A percentile compares a stretch with the other conserved stretches of the same genome.
These are phyloP conservation scores for Tylopilus rubrobrunneus DNA, from an alignment of 768 basidiomycete species.

Conservation along the genomic window DNA sequence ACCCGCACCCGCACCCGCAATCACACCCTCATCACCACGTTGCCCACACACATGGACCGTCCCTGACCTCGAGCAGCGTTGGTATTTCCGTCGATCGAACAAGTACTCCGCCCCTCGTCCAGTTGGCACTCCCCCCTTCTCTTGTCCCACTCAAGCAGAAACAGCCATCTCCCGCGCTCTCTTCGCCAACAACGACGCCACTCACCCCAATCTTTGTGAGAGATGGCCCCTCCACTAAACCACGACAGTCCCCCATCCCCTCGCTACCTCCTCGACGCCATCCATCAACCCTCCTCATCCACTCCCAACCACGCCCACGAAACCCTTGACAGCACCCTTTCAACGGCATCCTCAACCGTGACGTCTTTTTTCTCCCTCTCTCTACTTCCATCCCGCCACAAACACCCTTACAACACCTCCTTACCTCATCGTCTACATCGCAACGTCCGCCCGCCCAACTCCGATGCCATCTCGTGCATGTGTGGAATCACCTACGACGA, in stretches of 20 bases:
- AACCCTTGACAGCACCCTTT: constrained; percentile 12
- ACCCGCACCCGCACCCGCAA: constrained; percentile 25
- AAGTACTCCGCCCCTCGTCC: constrained; percentile 18
- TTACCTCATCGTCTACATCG: constrained; percentile 21
- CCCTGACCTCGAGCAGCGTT: constrained; percentile 22
- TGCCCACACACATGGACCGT: constrained; percentile 23
- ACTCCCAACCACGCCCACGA: constrained; percentile 10
- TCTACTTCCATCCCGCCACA: constrained; percentile 11
- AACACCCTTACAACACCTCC: constrained; percentile 11
- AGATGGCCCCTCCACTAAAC: constrained; percentile 13
- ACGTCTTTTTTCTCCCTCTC: constrained; percentile 15
- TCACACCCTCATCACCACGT: constrained; percentile 24
- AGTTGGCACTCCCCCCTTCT: constrained; percentile 22
- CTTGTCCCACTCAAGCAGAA: constrained; percentile 42
- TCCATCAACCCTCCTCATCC: constrained; percentile 8
- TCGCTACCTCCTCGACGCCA: constrained; percentile 16
- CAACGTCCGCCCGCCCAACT: constrained; percentile 21
- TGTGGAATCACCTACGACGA: constrained; percentile 74
- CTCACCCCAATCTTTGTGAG: neutral
- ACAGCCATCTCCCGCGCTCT: constrained; percentile 23
- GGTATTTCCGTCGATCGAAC: constrained; percentile 26
- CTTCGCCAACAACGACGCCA: constrained; percentile 9
- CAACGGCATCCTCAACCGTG: constrained; percentile 15
- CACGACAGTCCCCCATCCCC: constrained; percentile 17
- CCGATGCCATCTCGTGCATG: constrained; percentile 64